Percentiles rank a stretch among this genome's conserved stretches.
Evolutionary conservation across 257 asterid genomes (phyloP).

Genomic region (Rubia yunnanensis): DNA sequence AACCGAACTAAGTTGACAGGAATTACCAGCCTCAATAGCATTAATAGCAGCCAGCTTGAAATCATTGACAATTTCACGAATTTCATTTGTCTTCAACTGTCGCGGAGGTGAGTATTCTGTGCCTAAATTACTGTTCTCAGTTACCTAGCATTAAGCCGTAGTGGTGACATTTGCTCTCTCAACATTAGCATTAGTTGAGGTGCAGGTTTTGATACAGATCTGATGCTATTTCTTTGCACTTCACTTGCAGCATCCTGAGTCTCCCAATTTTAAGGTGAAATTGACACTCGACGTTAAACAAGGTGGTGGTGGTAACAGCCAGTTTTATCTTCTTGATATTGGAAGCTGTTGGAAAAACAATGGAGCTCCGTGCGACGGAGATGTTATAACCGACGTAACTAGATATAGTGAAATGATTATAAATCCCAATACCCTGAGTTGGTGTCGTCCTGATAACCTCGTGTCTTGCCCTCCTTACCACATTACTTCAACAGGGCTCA

Average conservation of each 20-base stretch:
- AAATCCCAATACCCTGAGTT: slow-evolving; percentile 67
- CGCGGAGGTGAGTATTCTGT: neutral
- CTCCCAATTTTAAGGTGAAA: slow-evolving; percentile 75
- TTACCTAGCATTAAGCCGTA: neutral
- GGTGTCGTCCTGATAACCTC: slow-evolving; percentile 67
- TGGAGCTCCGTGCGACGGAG: slow-evolving; percentile 71
- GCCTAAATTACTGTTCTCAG: neutral
- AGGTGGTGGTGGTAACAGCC: slow-evolving; percentile 81
- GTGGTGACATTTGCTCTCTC: neutral
- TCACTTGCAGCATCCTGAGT: slow-evolving; percentile 47
- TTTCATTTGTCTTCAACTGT: neutral
- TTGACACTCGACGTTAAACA: slow-evolving; percentile 52
- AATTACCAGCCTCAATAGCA: neutral
- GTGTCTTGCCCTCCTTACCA: slow-evolving; percentile 80
- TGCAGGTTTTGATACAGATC: neutral
- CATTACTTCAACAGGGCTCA: slow-evolving; percentile 45
- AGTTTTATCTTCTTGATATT: slow-evolving; percentile 66
- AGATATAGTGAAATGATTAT: slow-evolving; percentile 85
- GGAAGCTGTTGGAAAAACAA: slow-evolving; percentile 88
- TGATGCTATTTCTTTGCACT: neutral
- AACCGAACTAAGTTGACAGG: too few species aligned
- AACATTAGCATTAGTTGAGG: neutral
- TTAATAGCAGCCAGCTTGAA: neutral
- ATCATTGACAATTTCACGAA: neutral
- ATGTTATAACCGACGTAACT: slow-evolving; percentile 67